Evolutionary conservation across 2,329 filamentous ascomycete genomes (phyloP).

Genomic region (Aspergillus sp.): DNA sequence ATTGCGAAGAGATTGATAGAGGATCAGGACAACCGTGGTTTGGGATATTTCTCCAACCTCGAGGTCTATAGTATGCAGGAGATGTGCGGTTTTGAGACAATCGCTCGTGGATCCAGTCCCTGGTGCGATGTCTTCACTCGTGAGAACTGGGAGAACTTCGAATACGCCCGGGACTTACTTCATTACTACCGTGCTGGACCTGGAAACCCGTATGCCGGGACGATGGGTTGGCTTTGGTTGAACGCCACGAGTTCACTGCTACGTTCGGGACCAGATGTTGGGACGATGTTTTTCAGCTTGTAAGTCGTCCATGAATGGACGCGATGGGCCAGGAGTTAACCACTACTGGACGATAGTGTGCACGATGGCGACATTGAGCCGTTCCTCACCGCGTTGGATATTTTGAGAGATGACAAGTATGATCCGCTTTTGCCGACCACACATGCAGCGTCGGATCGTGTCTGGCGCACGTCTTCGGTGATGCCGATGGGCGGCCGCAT

Average conservation of each 20-base stretch:
- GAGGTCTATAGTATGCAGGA: slow-evolving; percentile 61
- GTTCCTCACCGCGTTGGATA: slow-evolving; percentile 51
- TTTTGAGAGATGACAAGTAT: slow-evolving; percentile 42
- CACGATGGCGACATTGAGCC: slow-evolving; percentile 60
- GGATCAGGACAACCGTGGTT: slow-evolving; percentile 19
- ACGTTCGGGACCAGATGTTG: slow-evolving; percentile 41
- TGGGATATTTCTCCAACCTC: slow-evolving; percentile 44
- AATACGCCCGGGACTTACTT: slow-evolving; percentile 57
- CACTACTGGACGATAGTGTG: slow-evolving; percentile 32
- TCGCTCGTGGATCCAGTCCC: slow-evolving; percentile 51
- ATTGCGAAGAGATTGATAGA: slow-evolving; percentile 44
- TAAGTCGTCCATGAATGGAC: slow-evolving; percentile 26
- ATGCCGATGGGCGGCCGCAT: slow-evolving; percentile 58
- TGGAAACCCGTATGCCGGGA: slow-evolving; percentile 52
- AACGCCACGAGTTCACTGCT: slow-evolving; percentile 55
- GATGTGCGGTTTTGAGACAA: slow-evolving; percentile 59
- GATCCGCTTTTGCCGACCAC: slow-evolving; percentile 45
- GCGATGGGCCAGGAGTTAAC: neutral
- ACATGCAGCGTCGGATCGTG: slow-evolving; percentile 43
- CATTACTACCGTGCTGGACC: slow-evolving; percentile 60
- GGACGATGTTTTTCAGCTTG: slow-evolving; percentile 58
- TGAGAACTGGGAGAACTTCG: slow-evolving; percentile 54
- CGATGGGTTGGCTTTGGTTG: slow-evolving; percentile 59
- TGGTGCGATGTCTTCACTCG: slow-evolving; percentile 58
- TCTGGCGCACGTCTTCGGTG: slow-evolving; percentile 55